Evolutionary conservation across 2,329 filamentous ascomycete species (phyloP), one percentile per base, ranked within the genome.

Genomic region (Immersiporthe knoxdaviesiana): DNA sequence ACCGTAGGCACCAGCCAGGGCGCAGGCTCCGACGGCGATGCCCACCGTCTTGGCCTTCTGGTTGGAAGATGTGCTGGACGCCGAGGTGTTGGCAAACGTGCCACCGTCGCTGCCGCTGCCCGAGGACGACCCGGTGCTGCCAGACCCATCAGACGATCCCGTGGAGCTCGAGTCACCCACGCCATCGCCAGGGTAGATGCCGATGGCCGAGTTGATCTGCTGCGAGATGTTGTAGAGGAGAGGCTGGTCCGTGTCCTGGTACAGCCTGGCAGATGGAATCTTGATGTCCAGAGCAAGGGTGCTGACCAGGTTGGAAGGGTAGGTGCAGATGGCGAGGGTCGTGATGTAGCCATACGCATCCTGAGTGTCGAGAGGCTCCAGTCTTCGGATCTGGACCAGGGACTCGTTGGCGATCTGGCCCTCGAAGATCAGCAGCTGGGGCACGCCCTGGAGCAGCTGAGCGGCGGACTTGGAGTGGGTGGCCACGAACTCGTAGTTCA

Each of bases 401-500:
- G 84, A 76, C 16, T 80, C 72, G 60, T 71, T 63, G 2, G 79
- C 75, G 60, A 97, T 82, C 60, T 88, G 90, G 63, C 78, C 79
- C 58, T 88, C 91, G 72, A 90, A 87, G 2, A 87, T 82, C 63
- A 97, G 84, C 72, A 92, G 93, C 65, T 84, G 74, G 0, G 94
- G 94, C 4, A 97, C 83, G 73, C 88, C 92, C 66, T 87, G 81
- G 82, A 97, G 97, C 75, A 99, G 92, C 80, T 98, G 95, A 52
- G 88, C 88, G 6, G 93, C 91, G 24, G 94, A 92, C 72, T 90
- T 85, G 18, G 88, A 84, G 72, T 91, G 89, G 30, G 83, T 83
- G 14, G 91, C 90, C 37, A 98, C 92, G 77, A 97, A 97, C 11
- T 87, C 82, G 79, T 96, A 99, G 81, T 97, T 95, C 74, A 97